Percentiles rank a stretch among this genome's conserved stretches.
Evolutionary conservation across 768 basidiomycete species (phyloP).

Genomic region (Hortiboletus flavorubellus): DNA sequence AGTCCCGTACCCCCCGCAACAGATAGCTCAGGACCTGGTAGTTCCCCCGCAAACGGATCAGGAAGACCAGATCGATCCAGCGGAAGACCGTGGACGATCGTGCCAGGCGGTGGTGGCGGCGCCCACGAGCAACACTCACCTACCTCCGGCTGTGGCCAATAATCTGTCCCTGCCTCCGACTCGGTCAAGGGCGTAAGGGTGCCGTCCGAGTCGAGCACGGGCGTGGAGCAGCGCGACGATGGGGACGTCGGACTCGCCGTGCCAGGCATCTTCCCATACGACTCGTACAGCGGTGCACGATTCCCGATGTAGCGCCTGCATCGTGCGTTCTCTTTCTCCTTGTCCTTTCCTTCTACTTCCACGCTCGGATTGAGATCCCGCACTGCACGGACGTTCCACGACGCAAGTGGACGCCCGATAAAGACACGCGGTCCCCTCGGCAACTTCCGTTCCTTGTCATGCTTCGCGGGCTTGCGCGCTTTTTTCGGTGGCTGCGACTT

Average conservation of each 20-base stretch:
- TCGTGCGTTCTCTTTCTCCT: background rate
- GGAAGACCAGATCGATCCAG: background rate
- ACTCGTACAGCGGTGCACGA: slow-evolving; percentile 11
- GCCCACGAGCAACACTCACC: slow-evolving; percentile 31
- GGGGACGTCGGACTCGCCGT: background rate
- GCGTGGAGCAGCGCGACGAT: slow-evolving; percentile 12
- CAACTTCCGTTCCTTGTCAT: background rate
- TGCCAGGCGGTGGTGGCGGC: slow-evolving; percentile 5
- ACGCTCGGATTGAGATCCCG: slow-evolving; percentile 23
- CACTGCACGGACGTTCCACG: slow-evolving; percentile 22
- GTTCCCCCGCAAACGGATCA: background rate
- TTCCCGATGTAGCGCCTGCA: slow-evolving; percentile 23
- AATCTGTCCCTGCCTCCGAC: slow-evolving; percentile 6
- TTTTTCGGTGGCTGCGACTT: background rate
- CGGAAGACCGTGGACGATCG: background rate
- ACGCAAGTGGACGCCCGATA: slow-evolving; percentile 20
- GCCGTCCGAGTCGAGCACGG: slow-evolving; percentile 10
- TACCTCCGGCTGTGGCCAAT: slow-evolving; percentile 34
- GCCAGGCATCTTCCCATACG: slow-evolving; percentile 21
- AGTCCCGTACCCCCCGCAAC: background rate
- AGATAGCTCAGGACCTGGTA: background rate
- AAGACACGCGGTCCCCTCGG: slow-evolving; percentile 19
- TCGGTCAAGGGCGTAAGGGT: slow-evolving; percentile 10
- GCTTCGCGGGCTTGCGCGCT: background rate
- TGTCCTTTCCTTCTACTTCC: slow-evolving; percentile 5